phyloP scores from a whole-genome alignment of 2,329 filamentous ascomycete genomes.

The Coniella vitis region DNA sequence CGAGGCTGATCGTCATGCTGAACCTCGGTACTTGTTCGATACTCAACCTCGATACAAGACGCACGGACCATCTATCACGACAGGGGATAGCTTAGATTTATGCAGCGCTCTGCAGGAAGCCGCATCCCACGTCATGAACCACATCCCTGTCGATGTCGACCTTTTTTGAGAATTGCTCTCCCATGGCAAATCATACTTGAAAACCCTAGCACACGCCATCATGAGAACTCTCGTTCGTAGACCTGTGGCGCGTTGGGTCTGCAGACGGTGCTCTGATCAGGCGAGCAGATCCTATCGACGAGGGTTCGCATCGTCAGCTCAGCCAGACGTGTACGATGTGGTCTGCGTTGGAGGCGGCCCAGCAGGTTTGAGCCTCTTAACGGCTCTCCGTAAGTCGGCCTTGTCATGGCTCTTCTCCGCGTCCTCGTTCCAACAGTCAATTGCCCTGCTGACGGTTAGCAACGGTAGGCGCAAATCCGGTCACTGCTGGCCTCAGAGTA shows the following conservation, averaged over 20 bases:
- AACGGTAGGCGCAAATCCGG: constrained; percentile 61
- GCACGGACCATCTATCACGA: neutral
- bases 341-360: constrained; percentile 88
- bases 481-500: constrained; percentile 70
- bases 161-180: neutral
- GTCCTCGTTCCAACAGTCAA: no score
- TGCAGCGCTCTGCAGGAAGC: no score
- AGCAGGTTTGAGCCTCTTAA: constrained; percentile 75
- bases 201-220: neutral
- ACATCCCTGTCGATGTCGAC: neutral
- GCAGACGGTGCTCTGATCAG: constrained; percentile 39
- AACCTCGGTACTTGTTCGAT: no score
- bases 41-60: no score
- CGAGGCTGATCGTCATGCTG: no score
- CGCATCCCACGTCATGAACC: constrained; percentile 2
- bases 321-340: constrained; percentile 80
- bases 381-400: constrained; percentile 59
- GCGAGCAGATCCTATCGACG: constrained; percentile 27
- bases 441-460: neutral
- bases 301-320: constrained; percentile 34
- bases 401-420: neutral
- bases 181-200: no score
- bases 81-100: neutral
- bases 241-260: constrained; percentile 32
- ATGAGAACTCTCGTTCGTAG: constrained; percentile 22